Conservation (phyloP, 192 early-diverging fungal genomes). For the Blastocladiella britannica region DNA sequence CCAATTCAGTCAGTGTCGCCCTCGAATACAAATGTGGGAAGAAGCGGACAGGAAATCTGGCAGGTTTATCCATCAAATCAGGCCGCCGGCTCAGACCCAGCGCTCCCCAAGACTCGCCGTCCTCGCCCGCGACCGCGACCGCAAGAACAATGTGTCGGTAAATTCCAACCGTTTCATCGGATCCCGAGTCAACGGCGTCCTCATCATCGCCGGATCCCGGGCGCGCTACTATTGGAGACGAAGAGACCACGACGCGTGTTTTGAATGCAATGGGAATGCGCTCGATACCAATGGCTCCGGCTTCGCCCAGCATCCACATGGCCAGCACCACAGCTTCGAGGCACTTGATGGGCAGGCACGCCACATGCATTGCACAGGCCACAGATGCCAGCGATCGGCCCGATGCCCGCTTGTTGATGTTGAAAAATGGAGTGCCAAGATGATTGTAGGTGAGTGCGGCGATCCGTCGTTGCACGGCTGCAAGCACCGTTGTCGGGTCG, state of each 20-base stretch:
- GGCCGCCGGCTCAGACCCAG: conserved; percentile 17
- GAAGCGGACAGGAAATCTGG: conserved; percentile 14
- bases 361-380: conserved; percentile 13
- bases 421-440: conserved; percentile 14
- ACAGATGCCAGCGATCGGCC: conserved; percentile 8
- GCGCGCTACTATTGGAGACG: too few relatives aligned
- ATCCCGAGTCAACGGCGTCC: not conserved
- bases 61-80: conserved; percentile 18
- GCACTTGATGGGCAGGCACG: conserved; percentile 24
- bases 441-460: conserved; percentile 10
- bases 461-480: not conserved
- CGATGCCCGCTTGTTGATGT: conserved; percentile 10
- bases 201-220: too few relatives aligned
- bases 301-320: conserved; percentile 11
- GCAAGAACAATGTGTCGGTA: conserved; percentile 24
- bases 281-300: conserved; percentile 10
- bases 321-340: conserved; percentile 22
- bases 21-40: not conserved
- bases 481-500: not conserved
- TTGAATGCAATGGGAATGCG: conserved; percentile 7
- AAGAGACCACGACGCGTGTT: not conserved
- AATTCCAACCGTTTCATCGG: not conserved
- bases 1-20: not conserved
- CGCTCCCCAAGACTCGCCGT: conserved; percentile 15
- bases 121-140: conserved; percentile 4